Percentiles rank a stretch among this genome's conserved stretches.
Evolutionary conservation across 768 basidiomycete genomes (phyloP).

Genomic region (Tylopilus subfusipes): DNA sequence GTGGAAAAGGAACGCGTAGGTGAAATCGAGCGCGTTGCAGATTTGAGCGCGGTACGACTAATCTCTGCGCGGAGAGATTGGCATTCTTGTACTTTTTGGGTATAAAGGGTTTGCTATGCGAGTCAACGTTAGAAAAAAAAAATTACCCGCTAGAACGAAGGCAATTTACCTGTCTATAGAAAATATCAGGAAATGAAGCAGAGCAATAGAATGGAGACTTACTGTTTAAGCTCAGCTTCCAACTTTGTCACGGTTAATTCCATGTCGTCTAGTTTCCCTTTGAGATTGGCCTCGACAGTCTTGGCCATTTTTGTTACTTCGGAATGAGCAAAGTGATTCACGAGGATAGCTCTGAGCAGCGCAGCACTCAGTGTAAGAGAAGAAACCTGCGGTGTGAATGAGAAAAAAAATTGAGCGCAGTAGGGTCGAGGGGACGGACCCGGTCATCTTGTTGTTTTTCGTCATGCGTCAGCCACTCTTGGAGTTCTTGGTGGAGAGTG

Average conservation of each 20-base stretch:
- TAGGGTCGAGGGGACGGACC: constrained; percentile 42
- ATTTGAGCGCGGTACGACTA: constrained; percentile 44
- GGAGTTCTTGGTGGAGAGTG: constrained; percentile 71
- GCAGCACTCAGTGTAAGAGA: constrained; percentile 74
- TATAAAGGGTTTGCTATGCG: constrained; percentile 53
- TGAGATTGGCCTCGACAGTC: constrained; percentile 56
- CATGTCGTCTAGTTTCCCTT: constrained; percentile 62
- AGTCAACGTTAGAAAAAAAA: constrained; percentile 16
- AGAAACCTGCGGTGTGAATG: constrained; percentile 43
- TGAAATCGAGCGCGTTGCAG: constrained; percentile 22
- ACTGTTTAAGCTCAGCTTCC: constrained; percentile 72
- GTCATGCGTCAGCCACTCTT: constrained; percentile 68
- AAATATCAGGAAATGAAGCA: constrained; percentile 16
- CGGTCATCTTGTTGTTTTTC: constrained; percentile 55
- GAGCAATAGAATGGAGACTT: constrained; percentile 31
- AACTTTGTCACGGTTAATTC: constrained; percentile 55
- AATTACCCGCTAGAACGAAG: neutral
- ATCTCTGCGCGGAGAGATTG: constrained; percentile 65
- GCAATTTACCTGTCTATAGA: constrained; percentile 56
- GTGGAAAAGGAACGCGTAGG: constrained; percentile 28
- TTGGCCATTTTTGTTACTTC: constrained; percentile 71
- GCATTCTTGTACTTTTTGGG: constrained; percentile 69
- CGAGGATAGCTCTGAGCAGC: constrained; percentile 75
- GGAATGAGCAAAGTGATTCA: constrained; percentile 78
- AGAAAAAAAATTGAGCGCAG: neutral